Evolutionary conservation across 176 grass and related monocot genomes (phyloP), one percentile per base, ranked within the genome.

Genomic region (Pontederia paniculata): DNA sequence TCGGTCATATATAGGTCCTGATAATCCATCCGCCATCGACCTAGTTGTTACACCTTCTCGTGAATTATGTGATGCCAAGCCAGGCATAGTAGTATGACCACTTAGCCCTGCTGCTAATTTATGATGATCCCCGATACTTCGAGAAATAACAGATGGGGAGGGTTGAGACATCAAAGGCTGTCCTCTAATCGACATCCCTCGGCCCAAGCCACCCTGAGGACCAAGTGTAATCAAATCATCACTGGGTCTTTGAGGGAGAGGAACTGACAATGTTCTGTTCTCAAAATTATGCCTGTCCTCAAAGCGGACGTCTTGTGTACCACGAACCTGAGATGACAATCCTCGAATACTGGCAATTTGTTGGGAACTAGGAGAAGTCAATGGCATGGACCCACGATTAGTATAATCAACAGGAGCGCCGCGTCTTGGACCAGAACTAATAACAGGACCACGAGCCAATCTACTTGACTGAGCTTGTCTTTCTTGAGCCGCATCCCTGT

Each of bases 401-500:
- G 74, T 67, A 60, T 89, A 81, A 67, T 86, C 91, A 68, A 73
- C 62, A 23, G 77, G 70, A 31, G 43, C 61, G 49, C 82, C 83
- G 66, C 82, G 79, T 81, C 91, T 83, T 74, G 68, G 74, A 58
- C 47, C 12, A 45, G 80, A 83, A 68, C 60, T 81, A 58, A 79
- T 72, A 46, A 73, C 49, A 60, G 91, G 74, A 48, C 43, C 85
- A 56, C 91, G 91, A 41, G 80, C 59, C 45, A 83, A 72, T 65
- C 91, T 85, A 73, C 79, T 86, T 0, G 85, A 58, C 20, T 96
- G 90, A 70, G 80, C 82, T 67, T 97, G 91, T 52, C 80, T 82
- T 67, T 97, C 91, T 55, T 97, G 85, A 69, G 91, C 86, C 68
- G 91, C 91, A 74, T 90, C 91, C 57, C 86, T 80, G 62, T 97